Evolutionary conservation across 495 filamentous ascomycete genomes (phyloP).

Genomic region (Aspergillus conjunctus): DNA sequence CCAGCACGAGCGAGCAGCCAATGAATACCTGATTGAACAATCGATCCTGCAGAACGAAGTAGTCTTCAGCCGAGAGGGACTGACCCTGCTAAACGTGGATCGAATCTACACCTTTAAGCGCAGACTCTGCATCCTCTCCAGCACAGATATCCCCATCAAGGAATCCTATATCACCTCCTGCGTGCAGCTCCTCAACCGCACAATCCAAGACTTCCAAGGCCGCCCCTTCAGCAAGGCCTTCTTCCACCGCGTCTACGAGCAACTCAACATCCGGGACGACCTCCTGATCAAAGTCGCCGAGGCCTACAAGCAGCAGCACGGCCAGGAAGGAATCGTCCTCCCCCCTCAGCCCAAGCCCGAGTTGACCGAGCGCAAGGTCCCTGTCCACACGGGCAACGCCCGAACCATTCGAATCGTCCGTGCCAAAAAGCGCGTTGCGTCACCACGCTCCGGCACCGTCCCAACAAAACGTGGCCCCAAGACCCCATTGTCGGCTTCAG

Average conservation of each 20-base stretch:
- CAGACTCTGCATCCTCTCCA: conserved; percentile 59
- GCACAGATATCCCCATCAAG: conserved; percentile 31
- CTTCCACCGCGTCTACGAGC: conserved; percentile 63
- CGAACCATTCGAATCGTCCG: conserved; percentile 16
- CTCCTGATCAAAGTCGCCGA: conserved; percentile 58
- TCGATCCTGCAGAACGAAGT: conserved; percentile 70
- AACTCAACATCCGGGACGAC: conserved; percentile 56
- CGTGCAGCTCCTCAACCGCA: conserved; percentile 59
- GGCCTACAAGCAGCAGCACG: conserved; percentile 60
- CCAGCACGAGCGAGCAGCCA: conserved; percentile 40
- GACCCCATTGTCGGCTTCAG: conserved; percentile 48
- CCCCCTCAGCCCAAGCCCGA: conserved; percentile 30
- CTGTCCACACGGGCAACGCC: conserved; percentile 24
- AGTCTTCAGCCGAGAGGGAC: conserved; percentile 68
- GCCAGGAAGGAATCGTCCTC: conserved; percentile 49
- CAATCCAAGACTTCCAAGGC: conserved; percentile 61
- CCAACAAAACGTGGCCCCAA: conserved; percentile 42
- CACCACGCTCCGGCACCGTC: conserved; percentile 20
- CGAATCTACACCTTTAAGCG: conserved; percentile 74
- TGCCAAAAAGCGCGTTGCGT: conserved; percentile 20
- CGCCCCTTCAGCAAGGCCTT: conserved; percentile 58
- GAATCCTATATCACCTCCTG: conserved; percentile 51
- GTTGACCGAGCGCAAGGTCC: conserved; percentile 23
- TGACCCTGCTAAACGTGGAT: conserved; percentile 69
- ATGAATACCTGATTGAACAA: conserved; percentile 60